Evolutionary conservation across 352 stramenopile species (phyloP), one percentile per base, ranked within the genome.

Genomic region (Phytophthora europaea): DNA sequence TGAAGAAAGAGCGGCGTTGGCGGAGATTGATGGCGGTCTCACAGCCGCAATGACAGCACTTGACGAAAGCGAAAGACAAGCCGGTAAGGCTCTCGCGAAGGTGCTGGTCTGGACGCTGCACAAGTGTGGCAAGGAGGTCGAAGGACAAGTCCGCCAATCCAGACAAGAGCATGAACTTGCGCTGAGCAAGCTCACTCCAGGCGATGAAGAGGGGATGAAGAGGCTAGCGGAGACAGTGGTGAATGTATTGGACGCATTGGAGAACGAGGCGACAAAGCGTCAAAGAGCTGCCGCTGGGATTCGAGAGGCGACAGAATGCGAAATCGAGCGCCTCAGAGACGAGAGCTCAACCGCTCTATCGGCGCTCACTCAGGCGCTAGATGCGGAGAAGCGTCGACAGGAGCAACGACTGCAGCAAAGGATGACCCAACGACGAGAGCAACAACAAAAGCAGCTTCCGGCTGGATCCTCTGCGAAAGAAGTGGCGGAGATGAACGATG

Each of bases 371-470:
- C 34, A 67, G 1, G 36, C 71, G 10, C 26, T 79, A 28, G 54
- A 77, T 1, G 62, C 62, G 10, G 75, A 82, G 36, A 79, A 77
- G 51, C 62, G 59, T 34, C 67, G 62, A 22, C 75, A 82, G 36
- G 59, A 77, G 36, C 67, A 79, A 28, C 66, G 54, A 40, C 50
- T 82, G 12, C 63, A 77, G 8, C 71, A 82, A 13, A 72, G 75
- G 15, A 77, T 82, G 51, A 38, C 60, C 0, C 75, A 79, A 45
- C 56, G 67, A 3, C 50, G 71, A 6, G 55, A 73, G 22, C 66
- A 79, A n/a, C 75, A 76, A 33, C 54, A 57, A 22, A 64, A 62
- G 8, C 60, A 68, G n/a, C 48, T 75, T 18, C 55, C 73, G 7
- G 31, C 31, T 23, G 64, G 55, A 9, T 67, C 73, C 2, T 73